These are phyloP conservation scores for Pseudopithomyces chartarum DNA, from an alignment of 2,329 filamentous ascomycete genomes.

Conservation along the genomic window DNA sequence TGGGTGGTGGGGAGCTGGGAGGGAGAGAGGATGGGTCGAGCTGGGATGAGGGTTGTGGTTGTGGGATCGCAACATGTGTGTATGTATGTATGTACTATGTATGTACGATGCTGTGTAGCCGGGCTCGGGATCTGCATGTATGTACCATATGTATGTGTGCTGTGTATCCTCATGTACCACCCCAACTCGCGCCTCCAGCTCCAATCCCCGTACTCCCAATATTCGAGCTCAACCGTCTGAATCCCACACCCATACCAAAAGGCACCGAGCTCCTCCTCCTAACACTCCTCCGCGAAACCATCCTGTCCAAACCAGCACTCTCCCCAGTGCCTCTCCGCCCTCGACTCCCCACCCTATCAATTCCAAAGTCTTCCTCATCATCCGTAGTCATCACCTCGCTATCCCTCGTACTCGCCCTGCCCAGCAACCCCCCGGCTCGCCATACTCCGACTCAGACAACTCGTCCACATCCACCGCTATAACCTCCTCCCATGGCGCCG, in stretches of 20 bases:
- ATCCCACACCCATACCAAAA: slow-evolving; percentile 52
- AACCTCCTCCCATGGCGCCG: slow-evolving; percentile 4
- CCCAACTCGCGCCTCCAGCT: slow-evolving; percentile 40
- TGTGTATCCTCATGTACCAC: slow-evolving; percentile 24
- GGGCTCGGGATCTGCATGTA: no score
- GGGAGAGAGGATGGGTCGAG: no score
- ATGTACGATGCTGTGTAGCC: no score
- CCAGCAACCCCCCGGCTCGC: slow-evolving; percentile 43
- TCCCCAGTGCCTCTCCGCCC: slow-evolving; percentile 20
- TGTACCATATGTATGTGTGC: background rate
- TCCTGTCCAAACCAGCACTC: slow-evolving; percentile 19
- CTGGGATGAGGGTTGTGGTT: no score
- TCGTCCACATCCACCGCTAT: slow-evolving; percentile 16
- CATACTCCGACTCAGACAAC: slow-evolving; percentile 46
- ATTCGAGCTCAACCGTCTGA: slow-evolving; percentile 52
- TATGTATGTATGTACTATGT: no score
- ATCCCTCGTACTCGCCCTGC: slow-evolving; percentile 35
- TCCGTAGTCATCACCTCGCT: slow-evolving; percentile 30
- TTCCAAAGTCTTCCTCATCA: slow-evolving; percentile 27
- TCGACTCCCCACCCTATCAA: background rate
- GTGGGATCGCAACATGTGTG: no score
- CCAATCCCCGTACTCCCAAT: slow-evolving; percentile 47
- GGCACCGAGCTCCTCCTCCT: slow-evolving; percentile 50
- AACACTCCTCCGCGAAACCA: slow-evolving; percentile 38
- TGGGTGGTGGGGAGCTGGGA: background rate